phyloP scores from a whole-genome alignment of 345 rosid genomes.

The Euphorbia peplus region DNA sequence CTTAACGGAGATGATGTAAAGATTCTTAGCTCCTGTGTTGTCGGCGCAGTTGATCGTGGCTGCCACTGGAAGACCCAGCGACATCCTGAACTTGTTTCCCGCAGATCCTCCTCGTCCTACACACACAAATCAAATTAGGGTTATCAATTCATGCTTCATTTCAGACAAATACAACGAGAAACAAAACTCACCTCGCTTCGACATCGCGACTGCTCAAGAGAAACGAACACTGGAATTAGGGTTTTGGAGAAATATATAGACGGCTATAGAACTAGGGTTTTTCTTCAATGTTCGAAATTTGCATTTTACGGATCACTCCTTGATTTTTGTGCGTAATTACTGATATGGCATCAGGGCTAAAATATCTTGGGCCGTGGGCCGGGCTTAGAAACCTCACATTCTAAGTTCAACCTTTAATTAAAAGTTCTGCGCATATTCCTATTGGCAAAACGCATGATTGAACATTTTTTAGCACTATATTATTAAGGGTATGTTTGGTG shows the following conservation, averaged over 20 bases:
- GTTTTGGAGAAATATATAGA: slow-evolving; percentile 27
- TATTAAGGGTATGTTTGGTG: no score
- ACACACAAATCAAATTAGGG: background rate
- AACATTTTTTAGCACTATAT: no score
- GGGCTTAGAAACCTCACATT: background rate
- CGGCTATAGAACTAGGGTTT: slow-evolving; percentile 25
- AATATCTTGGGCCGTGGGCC: background rate
- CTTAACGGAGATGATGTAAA: slow-evolving; percentile 88
- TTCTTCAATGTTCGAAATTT: background rate
- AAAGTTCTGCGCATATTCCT: no score
- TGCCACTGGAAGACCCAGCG: slow-evolving; percentile 97
- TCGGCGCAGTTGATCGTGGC: slow-evolving; percentile 98
- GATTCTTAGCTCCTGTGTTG: slow-evolving; percentile 94
- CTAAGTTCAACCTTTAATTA: slow-evolving; percentile 14
- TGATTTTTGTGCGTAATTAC: background rate
- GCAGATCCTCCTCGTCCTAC: slow-evolving; percentile 93
- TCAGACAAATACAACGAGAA: no score
- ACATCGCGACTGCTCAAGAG: slow-evolving; percentile 55
- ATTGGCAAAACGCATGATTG: no score
- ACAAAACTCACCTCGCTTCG: slow-evolving; percentile 69
- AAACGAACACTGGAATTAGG: background rate
- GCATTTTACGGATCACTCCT: slow-evolving; percentile 1
- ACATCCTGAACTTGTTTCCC: slow-evolving; percentile 95
- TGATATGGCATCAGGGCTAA: background rate
- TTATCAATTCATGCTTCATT: no score